These are phyloP conservation scores for Cercospora canescens DNA, from an alignment of 2,329 filamentous ascomycete genomes.

Conservation along the genomic window DNA sequence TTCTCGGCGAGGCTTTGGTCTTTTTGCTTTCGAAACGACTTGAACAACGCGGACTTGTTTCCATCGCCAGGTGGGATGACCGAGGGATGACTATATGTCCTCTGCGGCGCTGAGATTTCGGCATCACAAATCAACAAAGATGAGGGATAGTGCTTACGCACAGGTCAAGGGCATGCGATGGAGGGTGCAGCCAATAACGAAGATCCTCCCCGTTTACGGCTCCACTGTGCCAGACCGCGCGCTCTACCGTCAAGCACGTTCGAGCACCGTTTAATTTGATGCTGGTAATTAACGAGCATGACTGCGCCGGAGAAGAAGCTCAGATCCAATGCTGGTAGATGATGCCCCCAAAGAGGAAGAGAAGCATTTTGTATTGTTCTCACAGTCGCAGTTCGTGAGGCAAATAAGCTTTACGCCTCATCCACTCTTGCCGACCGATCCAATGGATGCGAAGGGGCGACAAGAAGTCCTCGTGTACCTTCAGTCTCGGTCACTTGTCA, in stretches of 20 bases:
- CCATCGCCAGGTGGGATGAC: not conserved
- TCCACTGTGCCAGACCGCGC: not conserved
- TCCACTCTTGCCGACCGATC: not conserved
- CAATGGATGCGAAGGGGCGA: not conserved
- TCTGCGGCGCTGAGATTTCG: not conserved
- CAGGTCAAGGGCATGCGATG: not conserved
- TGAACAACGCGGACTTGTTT: not conserved
- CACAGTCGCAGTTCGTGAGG: not conserved
- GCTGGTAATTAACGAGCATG: not conserved
- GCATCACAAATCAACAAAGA: not conserved
- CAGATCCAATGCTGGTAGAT: not conserved
- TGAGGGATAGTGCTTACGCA: not conserved
- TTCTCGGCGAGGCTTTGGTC: not conserved
- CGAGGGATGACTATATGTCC: not conserved
- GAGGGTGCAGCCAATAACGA: not conserved
- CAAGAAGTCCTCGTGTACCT: not conserved
- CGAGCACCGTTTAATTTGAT: not conserved
- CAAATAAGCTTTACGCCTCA: slow-evolving; percentile 5
- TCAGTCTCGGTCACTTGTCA: not conserved
- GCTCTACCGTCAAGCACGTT: not conserved
- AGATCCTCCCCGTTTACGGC: not conserved
- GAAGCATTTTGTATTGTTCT: not conserved
- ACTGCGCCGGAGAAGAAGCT: not conserved
- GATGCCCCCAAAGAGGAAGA: not conserved
- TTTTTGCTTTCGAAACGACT: not conserved